phyloP scores from a whole-genome alignment of 345 rosid genomes.

The Pugionium dolabratum region DNA sequence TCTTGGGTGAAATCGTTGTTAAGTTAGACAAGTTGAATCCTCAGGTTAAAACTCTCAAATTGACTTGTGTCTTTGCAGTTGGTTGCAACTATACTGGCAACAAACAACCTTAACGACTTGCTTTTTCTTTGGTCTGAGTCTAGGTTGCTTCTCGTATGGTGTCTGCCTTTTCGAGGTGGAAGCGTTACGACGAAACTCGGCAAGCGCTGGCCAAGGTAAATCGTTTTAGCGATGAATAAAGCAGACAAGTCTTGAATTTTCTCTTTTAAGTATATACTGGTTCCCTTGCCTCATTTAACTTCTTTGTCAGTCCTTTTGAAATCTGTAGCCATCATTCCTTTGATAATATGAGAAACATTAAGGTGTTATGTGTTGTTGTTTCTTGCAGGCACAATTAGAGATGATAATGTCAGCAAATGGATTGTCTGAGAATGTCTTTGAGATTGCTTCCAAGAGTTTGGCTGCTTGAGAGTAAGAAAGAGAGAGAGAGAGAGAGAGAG shows the following conservation, averaged over 20 bases:
- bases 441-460: conserved; percentile 93
- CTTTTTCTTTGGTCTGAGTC: conserved; percentile 3
- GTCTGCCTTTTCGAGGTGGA: conserved; percentile 98
- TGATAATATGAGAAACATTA: neutral
- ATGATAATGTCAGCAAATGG: conserved; percentile 88
- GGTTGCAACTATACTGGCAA: neutral
- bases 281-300: too few relatives aligned
- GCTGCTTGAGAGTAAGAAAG: conserved; percentile 48
- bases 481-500: neutral
- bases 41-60: conserved; percentile 51
- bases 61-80: conserved; percentile 7
- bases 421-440: conserved; percentile 87
- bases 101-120: neutral
- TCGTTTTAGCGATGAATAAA: conserved; percentile 61
- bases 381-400: conserved; percentile 86
- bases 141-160: conserved; percentile 97
- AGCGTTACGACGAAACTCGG: conserved; percentile 77
- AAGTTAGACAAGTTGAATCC: conserved; percentile 93
- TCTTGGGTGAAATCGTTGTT: conserved; percentile 86
- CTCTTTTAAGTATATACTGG: neutral
- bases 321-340: neutral
- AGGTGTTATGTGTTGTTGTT: conserved; percentile 1
- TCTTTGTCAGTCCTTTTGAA: neutral
- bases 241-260: neutral
- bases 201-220: conserved; percentile 86